Percentiles rank a stretch among this genome's conserved stretches.
These are phyloP conservation scores for Fremontodendron californicum DNA, from an alignment of 345 rosid genomes.

Conservation along the genomic window DNA sequence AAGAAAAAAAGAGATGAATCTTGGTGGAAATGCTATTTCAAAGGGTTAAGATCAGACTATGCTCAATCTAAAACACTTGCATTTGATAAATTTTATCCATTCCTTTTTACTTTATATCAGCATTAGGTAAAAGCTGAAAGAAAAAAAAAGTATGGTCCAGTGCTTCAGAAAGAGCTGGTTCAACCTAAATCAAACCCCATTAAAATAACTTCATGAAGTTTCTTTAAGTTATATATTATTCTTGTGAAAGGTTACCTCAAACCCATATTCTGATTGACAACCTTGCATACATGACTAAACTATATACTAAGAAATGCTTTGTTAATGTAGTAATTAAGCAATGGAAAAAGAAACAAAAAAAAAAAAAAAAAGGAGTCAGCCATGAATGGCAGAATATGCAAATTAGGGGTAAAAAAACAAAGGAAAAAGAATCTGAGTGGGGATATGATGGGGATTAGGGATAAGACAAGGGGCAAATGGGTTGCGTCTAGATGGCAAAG, in stretches of 20 bases:
- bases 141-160: background rate
- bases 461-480: conserved; percentile 14
- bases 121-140: background rate
- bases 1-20: background rate
- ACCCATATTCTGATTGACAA: background rate
- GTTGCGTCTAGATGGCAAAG: conserved; percentile 30
- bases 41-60: background rate
- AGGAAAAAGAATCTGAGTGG: conserved; percentile 7
- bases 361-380: background rate
- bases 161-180: background rate
- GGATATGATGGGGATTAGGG: conserved; percentile 5
- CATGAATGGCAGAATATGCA: background rate
- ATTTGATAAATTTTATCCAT: background rate
- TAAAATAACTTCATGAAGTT: background rate
- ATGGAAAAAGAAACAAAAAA: background rate
- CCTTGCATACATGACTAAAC: background rate
- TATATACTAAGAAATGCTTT: background rate
- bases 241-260: background rate
- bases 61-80: background rate
- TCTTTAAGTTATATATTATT: background rate
- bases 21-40: background rate
- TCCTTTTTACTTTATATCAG: background rate
- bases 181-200: no score
- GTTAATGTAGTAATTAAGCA: background rate
- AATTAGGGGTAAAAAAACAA: background rate